Conservation (phyloP, 805 yeast species). For the Teunomyces pallodes region DNA sequence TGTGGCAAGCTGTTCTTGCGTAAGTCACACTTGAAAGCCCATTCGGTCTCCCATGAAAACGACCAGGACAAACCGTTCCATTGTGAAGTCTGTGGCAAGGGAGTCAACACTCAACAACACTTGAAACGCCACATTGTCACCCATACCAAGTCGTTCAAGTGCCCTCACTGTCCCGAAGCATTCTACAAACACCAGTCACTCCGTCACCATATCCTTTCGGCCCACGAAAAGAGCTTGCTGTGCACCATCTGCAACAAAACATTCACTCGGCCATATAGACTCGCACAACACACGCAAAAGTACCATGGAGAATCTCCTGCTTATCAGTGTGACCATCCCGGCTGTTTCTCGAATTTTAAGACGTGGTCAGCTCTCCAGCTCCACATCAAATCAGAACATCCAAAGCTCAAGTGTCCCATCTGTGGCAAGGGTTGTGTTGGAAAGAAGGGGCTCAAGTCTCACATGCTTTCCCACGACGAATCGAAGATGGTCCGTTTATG, state of each 20-base stretch:
- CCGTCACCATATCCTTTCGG: conserved; percentile 63
- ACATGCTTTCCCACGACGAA: conserved; percentile 66
- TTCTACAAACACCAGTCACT: conserved; percentile 77
- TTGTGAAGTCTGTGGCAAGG: conserved; percentile 77
- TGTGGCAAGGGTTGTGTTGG: conserved; percentile 79
- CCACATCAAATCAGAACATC: conserved; percentile 73
- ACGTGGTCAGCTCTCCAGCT: conserved; percentile 72
- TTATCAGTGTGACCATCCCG: conserved; percentile 60
- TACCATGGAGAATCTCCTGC: conserved; percentile 58
- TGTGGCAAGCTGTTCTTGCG: conserved; percentile 71
- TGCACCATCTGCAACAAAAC: conserved; percentile 64
- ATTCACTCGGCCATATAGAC: conserved; percentile 62
- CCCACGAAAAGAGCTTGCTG: conserved; percentile 55
- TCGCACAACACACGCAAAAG: conserved; percentile 64
- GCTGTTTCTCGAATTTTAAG: conserved; percentile 58
- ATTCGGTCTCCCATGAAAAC: conserved; percentile 57
- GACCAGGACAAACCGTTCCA: conserved; percentile 61
- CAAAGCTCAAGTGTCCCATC: conserved; percentile 57
- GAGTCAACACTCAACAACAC: conserved; percentile 79
- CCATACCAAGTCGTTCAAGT: conserved; percentile 63
- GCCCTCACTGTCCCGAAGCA: conserved; percentile 65
- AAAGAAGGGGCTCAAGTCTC: conserved; percentile 63
- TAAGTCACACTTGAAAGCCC: conserved; percentile 79
- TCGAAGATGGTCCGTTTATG: conserved; percentile 53
- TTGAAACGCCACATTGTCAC: conserved; percentile 78